Conservation (phyloP, 768 basidiomycete species). For the Coprinopsis marcescibilis region DNA sequence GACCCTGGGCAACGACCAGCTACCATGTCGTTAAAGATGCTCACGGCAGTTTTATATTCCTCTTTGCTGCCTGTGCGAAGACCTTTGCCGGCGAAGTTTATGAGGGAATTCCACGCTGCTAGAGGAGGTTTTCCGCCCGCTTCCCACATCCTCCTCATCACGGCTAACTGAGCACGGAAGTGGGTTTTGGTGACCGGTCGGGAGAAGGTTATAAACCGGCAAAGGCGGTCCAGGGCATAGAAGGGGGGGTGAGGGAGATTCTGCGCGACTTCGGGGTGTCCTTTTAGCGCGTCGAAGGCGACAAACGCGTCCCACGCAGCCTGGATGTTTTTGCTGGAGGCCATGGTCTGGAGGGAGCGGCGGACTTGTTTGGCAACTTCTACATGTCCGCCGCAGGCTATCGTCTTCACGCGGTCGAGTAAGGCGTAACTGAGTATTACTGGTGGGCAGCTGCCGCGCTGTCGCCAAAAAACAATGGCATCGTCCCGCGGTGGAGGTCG, state of each 20-base stretch:
- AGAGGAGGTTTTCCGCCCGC: constrained; percentile 28
- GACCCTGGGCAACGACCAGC: constrained; percentile 35
- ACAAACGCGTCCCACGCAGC: constrained; percentile 38
- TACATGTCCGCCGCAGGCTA: no score
- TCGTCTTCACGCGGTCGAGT: no score
- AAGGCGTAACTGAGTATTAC: no score
- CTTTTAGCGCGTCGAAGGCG: constrained; percentile 22
- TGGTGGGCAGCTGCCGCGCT: no score
- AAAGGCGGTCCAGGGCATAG: constrained; percentile 55
- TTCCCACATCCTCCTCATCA: constrained; percentile 47
- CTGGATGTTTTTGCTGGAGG: constrained; percentile 10
- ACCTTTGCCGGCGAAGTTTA: constrained; percentile 62
- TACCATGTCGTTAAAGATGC: constrained; percentile 59
- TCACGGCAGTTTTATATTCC: constrained; percentile 57
- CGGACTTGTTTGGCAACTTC: background rate
- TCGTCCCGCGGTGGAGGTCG: no score
- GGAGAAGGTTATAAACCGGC: constrained; percentile 48
- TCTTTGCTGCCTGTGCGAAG: constrained; percentile 50
- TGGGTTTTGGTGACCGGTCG: constrained; percentile 52
- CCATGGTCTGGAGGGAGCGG: background rate
- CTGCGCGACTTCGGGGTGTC: constrained; percentile 16
- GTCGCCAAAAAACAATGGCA: no score
- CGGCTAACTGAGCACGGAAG: constrained; percentile 65
- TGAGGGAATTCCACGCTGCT: constrained; percentile 77
- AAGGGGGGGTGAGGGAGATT: constrained; percentile 27